Conservation (phyloP, 495 filamentous ascomycete species). For the Apodospora peruviana region DNA sequence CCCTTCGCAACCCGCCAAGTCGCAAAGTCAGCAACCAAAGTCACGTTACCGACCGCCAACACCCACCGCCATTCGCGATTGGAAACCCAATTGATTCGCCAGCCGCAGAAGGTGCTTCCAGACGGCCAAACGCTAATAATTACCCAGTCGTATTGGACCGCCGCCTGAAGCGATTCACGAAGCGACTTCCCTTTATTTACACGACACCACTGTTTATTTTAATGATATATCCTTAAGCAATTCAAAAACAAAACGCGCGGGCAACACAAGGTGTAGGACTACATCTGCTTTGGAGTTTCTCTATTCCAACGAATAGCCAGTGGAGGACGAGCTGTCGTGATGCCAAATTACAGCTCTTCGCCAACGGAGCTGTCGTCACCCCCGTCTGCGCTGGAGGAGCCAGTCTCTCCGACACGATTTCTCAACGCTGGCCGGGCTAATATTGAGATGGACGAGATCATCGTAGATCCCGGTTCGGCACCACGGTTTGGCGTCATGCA, state of each 20-base stretch:
- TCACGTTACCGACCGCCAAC: not conserved
- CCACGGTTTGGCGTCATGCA: conserved; percentile 27
- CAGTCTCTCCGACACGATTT: conserved; percentile 26
- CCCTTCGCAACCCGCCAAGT: conserved; percentile 4
- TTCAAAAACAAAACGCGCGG: not conserved
- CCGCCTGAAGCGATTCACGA: not conserved
- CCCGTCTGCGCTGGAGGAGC: conserved; percentile 31
- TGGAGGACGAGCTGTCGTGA: conserved; percentile 11
- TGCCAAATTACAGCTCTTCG: conserved; percentile 29
- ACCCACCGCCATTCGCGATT: too few relatives aligned
- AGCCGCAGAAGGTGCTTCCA: not conserved
- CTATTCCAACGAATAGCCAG: too few relatives aligned
- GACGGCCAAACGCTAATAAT: conserved; percentile 3
- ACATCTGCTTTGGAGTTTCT: not conserved
- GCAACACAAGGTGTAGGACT: too few relatives aligned
- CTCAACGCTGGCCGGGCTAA: conserved; percentile 28
- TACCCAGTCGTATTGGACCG: not conserved
- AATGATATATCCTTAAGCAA: not conserved
- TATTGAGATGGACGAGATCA: conserved; percentile 34
- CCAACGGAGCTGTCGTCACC: conserved; percentile 29
- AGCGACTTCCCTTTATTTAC: too few relatives aligned
- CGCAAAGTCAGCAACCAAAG: conserved; percentile 1
- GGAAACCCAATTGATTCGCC: too few relatives aligned
- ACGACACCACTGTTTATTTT: not conserved
- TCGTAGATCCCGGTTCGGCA: conserved; percentile 30